Percentiles rank a stretch among this genome's conserved stretches.
These are phyloP conservation scores for Leishmania mexicana DNA, from an alignment of 208 protist genomes.

Conservation along the genomic window DNA sequence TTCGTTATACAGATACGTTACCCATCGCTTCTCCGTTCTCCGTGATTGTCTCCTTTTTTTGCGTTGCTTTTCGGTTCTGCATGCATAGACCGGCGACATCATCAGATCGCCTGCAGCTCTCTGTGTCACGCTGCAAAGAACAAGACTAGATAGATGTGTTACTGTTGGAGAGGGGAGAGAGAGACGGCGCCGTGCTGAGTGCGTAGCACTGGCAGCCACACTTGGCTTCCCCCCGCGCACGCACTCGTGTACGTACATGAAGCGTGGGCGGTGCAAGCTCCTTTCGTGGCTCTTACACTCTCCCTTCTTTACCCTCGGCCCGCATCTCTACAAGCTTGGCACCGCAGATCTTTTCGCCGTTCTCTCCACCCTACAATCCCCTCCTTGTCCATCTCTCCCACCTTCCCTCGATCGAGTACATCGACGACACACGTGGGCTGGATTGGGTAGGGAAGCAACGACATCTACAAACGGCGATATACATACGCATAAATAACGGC, in stretches of 20 bases:
- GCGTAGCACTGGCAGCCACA: not conserved
- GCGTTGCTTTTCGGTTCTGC: not conserved
- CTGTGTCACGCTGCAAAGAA: not conserved
- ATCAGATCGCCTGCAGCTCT: not conserved
- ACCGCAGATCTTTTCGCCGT: not conserved
- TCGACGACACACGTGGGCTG: not conserved
- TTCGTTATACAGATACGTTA: not conserved
- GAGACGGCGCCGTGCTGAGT: not conserved
- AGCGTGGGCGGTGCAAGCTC: not conserved
- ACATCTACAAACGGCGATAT: not conserved
- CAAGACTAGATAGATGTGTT: not conserved
- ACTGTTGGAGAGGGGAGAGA: not conserved
- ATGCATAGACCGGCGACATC: not conserved
- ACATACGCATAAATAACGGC: not conserved
- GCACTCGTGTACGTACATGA: not conserved
- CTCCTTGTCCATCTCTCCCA: not conserved
- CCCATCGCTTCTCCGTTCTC: not conserved
- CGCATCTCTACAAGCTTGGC: not conserved
- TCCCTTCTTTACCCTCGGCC: not conserved
- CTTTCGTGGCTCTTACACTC: not conserved
- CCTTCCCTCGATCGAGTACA: not conserved
- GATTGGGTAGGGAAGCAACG: not conserved
- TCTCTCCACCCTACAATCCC: slow-evolving; percentile 9
- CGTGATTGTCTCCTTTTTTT: slow-evolving; percentile 5
- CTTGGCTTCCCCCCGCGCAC: not conserved